These are phyloP conservation scores for Lyophyllum shimeji DNA, from an alignment of 768 basidiomycete genomes.

Conservation along the genomic window DNA sequence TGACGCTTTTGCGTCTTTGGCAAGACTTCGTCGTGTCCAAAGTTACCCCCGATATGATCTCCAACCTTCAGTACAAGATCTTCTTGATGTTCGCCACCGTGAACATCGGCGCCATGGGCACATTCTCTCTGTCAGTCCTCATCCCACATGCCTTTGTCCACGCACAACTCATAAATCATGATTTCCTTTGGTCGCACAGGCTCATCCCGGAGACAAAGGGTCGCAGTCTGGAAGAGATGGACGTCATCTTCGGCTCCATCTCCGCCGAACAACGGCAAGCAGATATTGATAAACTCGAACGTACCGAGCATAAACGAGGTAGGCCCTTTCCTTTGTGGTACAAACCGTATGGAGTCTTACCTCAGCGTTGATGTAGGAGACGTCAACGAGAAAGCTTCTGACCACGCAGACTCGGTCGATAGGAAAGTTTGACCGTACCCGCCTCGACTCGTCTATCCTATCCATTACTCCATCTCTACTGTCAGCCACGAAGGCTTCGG, in stretches of 20 bases:
- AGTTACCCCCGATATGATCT: slow-evolving; percentile 63
- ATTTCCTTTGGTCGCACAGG: slow-evolving; percentile 22
- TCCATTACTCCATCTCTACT: too few relatives aligned
- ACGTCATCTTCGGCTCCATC: slow-evolving; percentile 56
- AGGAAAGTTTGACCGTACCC: neutral
- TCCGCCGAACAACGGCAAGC: slow-evolving; percentile 51
- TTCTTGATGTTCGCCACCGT: slow-evolving; percentile 78
- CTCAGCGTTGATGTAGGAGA: neutral
- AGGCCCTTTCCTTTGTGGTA: too few relatives aligned
- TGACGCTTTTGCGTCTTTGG: neutral
- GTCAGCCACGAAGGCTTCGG: too few relatives aligned
- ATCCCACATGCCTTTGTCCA: too few relatives aligned
- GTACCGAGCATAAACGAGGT: too few relatives aligned
- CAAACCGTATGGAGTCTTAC: neutral
- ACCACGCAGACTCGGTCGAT: neutral
- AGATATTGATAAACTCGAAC: slow-evolving; percentile 39
- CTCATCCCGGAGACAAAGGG: slow-evolving; percentile 65
- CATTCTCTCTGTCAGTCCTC: slow-evolving; percentile 57
- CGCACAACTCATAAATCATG: too few relatives aligned
- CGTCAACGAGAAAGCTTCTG: neutral
- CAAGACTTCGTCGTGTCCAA: slow-evolving; percentile 73
- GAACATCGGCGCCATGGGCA: slow-evolving; percentile 69
- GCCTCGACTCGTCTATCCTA: too few relatives aligned
- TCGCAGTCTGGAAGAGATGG: slow-evolving; percentile 53
- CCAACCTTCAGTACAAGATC: slow-evolving; percentile 66